phyloP scores from a whole-genome alignment of 129 eudicot genomes.

The Artemisia argyi region DNA sequence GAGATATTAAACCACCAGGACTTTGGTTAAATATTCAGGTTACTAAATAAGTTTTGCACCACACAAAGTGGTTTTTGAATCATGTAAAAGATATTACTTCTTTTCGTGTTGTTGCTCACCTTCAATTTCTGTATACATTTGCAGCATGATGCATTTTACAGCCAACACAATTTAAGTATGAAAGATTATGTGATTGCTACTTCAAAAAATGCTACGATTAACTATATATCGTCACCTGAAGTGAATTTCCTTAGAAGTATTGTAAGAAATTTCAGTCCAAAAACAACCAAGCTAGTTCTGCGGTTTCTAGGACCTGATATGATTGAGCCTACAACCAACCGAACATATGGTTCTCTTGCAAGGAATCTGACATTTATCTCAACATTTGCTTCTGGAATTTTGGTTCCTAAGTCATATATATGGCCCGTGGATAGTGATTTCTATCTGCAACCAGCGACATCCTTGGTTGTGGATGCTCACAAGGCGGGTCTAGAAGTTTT shows the following conservation, averaged over 20 bases:
- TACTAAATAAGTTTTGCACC: too few species aligned
- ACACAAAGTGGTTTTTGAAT: too few species aligned
- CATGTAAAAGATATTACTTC: too few species aligned
- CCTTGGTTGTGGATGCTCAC: conserved; percentile 86
- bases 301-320: conserved; percentile 61
- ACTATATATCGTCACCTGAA: conserved; percentile 85
- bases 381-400: conserved; percentile 79
- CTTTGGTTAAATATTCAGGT: conserved; percentile 68
- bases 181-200: conserved; percentile 53
- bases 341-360: conserved; percentile 67
- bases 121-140: too few species aligned
- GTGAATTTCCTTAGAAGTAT: conserved; percentile 66
- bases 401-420: conserved; percentile 83
- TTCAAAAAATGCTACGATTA: conserved; percentile 39
- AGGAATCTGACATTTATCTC: conserved; percentile 61
- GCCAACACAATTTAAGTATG: conserved; percentile 74
- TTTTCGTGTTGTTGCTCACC: too few species aligned
- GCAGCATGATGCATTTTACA: conserved; percentile 38
- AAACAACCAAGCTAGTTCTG: conserved; percentile 49
- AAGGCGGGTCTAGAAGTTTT: conserved; percentile 62
- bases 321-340: conserved; percentile 74
- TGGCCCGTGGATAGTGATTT: conserved; percentile 51
- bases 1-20: conserved; percentile 42
- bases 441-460: conserved; percentile 56
- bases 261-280: conserved; percentile 36